Percentiles rank a stretch among this genome's conserved stretches.
phyloP scores from a whole-genome alignment of 257 asterid genomes.

The Nicotiana knightiana region DNA sequence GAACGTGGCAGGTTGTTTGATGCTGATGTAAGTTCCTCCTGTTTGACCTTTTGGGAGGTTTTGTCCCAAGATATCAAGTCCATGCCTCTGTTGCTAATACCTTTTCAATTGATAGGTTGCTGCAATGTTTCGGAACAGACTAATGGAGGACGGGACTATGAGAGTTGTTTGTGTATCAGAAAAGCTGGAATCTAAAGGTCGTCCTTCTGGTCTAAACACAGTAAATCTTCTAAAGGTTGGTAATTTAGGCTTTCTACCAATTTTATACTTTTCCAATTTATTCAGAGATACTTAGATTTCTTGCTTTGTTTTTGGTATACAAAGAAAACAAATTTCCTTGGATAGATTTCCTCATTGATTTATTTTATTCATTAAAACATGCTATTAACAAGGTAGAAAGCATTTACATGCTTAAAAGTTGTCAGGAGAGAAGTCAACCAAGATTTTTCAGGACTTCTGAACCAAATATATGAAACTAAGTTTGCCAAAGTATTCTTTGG shows the following conservation, averaged over 20 bases:
- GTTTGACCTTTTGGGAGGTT: background rate
- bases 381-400: background rate
- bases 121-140: slow-evolving; percentile 56
- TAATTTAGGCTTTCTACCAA: slow-evolving; percentile 3
- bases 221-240: slow-evolving; percentile 91
- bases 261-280: slow-evolving; percentile 7
- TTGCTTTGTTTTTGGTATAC: background rate
- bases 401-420: background rate
- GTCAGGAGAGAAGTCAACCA: background rate
- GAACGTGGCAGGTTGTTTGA: slow-evolving; percentile 77
- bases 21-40: slow-evolving; percentile 49
- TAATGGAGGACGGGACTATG: slow-evolving; percentile 51
- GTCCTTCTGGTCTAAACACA: slow-evolving; percentile 87
- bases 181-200: slow-evolving; percentile 65
- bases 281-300: background rate
- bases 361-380: background rate
- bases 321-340: background rate
- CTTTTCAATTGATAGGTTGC: slow-evolving; percentile 43
- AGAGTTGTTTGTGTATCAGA: slow-evolving; percentile 59
- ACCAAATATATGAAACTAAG: background rate
- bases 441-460: background rate
- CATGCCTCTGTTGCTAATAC: slow-evolving; percentile 20
- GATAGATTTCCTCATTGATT: background rate
- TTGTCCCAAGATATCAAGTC: background rate
- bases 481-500: background rate